phyloP scores from a whole-genome alignment of 768 basidiomycete genomes.

The Xerocomellus chrysenteron region DNA sequence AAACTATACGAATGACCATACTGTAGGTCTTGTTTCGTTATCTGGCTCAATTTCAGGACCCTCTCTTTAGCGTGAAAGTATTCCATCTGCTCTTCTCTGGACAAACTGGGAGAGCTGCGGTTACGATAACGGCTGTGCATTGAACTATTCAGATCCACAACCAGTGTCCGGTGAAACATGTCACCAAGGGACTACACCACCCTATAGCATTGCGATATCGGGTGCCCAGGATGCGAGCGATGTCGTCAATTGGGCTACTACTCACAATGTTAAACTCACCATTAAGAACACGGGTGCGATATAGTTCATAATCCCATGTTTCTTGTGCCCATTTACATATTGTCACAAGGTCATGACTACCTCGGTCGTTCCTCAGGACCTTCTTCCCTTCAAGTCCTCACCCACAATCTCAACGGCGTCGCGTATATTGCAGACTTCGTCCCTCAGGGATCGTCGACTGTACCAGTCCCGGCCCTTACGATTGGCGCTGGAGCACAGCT shows the following conservation, averaged over 20 bases:
- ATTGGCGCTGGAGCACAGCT: too few relatives aligned
- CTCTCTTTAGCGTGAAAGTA: constrained; percentile 10
- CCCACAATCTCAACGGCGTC: too few relatives aligned
- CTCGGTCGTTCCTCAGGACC: too few relatives aligned
- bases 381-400: too few relatives aligned
- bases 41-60: too few relatives aligned
- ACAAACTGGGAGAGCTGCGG: constrained; percentile 22
- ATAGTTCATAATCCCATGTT: too few relatives aligned
- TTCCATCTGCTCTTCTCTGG: constrained; percentile 19
- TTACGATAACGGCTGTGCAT: constrained; percentile 10
- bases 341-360: too few relatives aligned
- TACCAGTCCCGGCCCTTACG: too few relatives aligned
- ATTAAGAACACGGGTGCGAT: constrained; percentile 3
- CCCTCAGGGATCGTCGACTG: too few relatives aligned
- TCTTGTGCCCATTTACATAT: too few relatives aligned
- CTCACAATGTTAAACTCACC: constrained; percentile 13
- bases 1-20: too few relatives aligned
- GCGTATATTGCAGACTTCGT: too few relatives aligned
- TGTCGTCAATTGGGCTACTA: constrained; percentile 16
- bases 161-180: constrained; percentile 6
- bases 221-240: constrained; percentile 17
- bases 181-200: constrained; percentile 5
- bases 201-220: constrained; percentile 7
- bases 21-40: neutral
- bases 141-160: constrained; percentile 20